phyloP scores from a whole-genome alignment of 2,329 filamentous ascomycete species.

The Aspergillus neotritici region DNA sequence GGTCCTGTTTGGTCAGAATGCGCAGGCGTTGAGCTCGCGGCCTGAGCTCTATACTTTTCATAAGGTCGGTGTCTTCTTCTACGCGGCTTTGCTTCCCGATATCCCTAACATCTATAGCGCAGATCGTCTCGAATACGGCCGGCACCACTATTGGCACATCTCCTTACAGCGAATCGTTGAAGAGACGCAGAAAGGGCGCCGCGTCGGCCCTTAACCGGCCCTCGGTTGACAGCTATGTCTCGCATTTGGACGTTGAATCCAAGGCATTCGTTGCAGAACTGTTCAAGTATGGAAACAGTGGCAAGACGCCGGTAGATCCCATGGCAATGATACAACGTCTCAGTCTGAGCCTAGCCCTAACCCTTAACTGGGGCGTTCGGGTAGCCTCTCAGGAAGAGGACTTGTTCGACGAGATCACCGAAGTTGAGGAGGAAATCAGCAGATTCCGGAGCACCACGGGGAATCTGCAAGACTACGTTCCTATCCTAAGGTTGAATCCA shows the following conservation, averaged over 20 bases:
- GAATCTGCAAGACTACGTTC: slow-evolving; percentile 76
- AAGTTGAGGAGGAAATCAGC: slow-evolving; percentile 67
- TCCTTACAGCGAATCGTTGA: slow-evolving; percentile 60
- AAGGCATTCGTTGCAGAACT: slow-evolving; percentile 59
- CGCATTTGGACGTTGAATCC: slow-evolving; percentile 58
- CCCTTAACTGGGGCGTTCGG: slow-evolving; percentile 61
- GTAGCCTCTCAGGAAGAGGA: slow-evolving; percentile 56
- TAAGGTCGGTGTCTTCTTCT: slow-evolving; percentile 37
- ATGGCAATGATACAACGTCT: slow-evolving; percentile 65
- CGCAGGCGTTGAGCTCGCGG: slow-evolving; percentile 50
- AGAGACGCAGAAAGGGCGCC: slow-evolving; percentile 59
- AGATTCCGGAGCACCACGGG: slow-evolving; percentile 71
- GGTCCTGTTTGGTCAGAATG: slow-evolving; percentile 48
- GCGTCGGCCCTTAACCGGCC: slow-evolving; percentile 62
- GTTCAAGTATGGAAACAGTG: slow-evolving; percentile 52
- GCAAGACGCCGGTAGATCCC: slow-evolving; percentile 53
- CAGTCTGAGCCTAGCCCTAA: slow-evolving; percentile 57
- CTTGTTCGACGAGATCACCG: slow-evolving; percentile 65
- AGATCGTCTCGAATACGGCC: slow-evolving; percentile 60
- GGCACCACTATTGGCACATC: slow-evolving; percentile 65
- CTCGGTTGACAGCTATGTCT: slow-evolving; percentile 57
- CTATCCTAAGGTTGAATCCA: slow-evolving; percentile 62
- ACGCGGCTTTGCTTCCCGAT: not conserved
- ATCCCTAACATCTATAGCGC: not conserved
- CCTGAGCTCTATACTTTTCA: slow-evolving; percentile 58